Percentiles rank a stretch among this genome's conserved stretches.
phyloP scores from a whole-genome alignment of 2,329 filamentous ascomycete genomes.

The Phoma herbarum region DNA sequence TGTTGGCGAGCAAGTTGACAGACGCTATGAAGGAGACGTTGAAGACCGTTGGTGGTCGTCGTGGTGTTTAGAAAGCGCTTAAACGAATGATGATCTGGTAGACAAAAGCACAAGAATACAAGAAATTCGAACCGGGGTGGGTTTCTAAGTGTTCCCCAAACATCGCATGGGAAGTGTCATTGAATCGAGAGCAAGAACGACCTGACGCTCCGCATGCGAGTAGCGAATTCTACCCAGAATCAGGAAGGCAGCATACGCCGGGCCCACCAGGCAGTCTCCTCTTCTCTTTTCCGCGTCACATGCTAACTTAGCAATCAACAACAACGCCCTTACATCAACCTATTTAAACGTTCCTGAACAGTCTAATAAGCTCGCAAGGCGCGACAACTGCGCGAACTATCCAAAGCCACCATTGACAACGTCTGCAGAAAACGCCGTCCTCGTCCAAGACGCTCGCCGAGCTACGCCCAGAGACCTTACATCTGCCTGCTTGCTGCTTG shows the following conservation, averaged over 20 bases:
- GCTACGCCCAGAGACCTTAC: too few relatives aligned
- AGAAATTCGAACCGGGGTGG: not conserved
- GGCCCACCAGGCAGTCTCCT: not conserved
- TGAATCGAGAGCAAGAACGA: too few relatives aligned
- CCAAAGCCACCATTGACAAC: too few relatives aligned
- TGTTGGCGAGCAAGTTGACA: conserved; percentile 39
- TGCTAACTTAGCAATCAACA: not conserved
- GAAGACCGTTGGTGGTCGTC: conserved; percentile 45
- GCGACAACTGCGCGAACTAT: too few relatives aligned
- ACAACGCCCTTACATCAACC: not conserved
- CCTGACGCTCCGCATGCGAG: too few relatives aligned
- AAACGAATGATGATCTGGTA: not conserved
- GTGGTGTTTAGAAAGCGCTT: conserved; percentile 32
- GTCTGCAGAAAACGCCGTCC: too few relatives aligned
- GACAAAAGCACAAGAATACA: not conserved
- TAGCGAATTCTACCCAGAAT: not conserved
- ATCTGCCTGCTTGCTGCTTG: too few relatives aligned
- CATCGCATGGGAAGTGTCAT: not conserved
- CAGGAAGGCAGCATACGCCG: not conserved
- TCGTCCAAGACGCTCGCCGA: too few relatives aligned
- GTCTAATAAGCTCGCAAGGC: not conserved
- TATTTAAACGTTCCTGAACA: not conserved
- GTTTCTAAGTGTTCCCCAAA: not conserved
- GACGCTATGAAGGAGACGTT: conserved; percentile 47
- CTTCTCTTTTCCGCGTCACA: not conserved